Base-by-base conservation (phyloP, 2,329 filamentous ascomycete genomes). In the Curvularia verruculosa region DNA sequence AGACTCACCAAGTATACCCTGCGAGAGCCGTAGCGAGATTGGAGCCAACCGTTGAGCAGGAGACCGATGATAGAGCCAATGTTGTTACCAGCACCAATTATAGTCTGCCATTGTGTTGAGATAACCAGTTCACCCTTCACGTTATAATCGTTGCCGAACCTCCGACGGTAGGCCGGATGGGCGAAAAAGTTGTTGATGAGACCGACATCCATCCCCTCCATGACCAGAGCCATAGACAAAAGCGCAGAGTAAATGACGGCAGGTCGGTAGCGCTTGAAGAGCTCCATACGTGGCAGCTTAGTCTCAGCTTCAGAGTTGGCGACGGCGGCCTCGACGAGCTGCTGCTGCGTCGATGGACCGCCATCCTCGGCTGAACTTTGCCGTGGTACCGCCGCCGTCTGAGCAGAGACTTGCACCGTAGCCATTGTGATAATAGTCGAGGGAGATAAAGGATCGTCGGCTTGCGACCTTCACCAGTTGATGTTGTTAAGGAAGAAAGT, bases 191-290 rank as follows among this genome's bases (percentile, higher is more conserved):
- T 91, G 79, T 88, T 90, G 73, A 92, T 86, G 56, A 94, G 80
- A 66, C 84, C 86, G 59, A 93, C 82, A 73, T 95, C 90, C 78
- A 92, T 94, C 7, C 90, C 91, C 75, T 95, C 91, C 91, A 96
- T 96, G 66, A 85, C 85, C 71, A 95, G 92, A 75, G 89, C 91
- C 0, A 90, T 91, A 7, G 89, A 93, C 72, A 96, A 91, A 59
- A 94, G 80, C 45, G 94, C 69, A 69, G 87, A 91, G 89, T 90
- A 96, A 19, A 80, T 82, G 54, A 93, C 87, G 31, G 91, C 91
- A 5, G 60, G 60, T 15, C 60, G 56, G 29, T 62, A 62, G 49
- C 57, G 57, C 41, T 51, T 62, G 57, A 62, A 60, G 9, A 62
- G 60, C 40, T 62, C 60, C 49, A 39, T 26, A 40, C 60, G 60